Percentiles rank a stretch among this genome's conserved stretches.
Evolutionary conservation across 23 red algal species (phyloP).

Genomic region (Chondrus crispus): DNA sequence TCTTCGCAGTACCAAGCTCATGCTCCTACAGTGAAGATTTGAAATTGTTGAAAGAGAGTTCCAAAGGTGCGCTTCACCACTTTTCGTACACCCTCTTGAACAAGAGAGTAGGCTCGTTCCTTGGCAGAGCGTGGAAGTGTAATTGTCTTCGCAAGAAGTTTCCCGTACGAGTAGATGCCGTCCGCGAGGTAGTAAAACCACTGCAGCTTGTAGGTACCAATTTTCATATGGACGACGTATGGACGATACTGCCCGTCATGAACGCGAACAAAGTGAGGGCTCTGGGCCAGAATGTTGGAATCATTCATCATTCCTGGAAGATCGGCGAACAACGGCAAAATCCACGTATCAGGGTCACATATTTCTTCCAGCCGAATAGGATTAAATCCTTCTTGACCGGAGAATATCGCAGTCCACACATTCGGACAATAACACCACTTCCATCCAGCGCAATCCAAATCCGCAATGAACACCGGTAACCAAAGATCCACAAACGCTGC

Average conservation of each 20-base stretch:
- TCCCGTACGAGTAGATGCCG: neutral
- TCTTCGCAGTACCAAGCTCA: neutral
- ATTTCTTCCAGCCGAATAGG: too few relatives aligned
- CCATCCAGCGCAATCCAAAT: neutral
- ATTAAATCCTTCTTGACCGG: too few relatives aligned
- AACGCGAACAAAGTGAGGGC: neutral
- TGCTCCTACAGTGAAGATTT: neutral
- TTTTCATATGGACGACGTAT: neutral
- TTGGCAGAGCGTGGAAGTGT: neutral
- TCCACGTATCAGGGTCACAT: too few relatives aligned
- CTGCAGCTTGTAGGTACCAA: neutral
- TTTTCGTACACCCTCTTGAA: neutral
- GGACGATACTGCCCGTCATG: neutral
- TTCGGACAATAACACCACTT: neutral
- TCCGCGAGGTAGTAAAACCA: neutral
- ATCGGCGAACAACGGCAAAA: too few relatives aligned
- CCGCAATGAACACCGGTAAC: neutral
- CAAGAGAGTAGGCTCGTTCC: neutral
- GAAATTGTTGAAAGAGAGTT: neutral
- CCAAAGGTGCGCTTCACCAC: neutral
- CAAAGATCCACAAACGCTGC: neutral
- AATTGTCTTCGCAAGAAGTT: neutral
- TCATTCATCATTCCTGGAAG: too few relatives aligned
- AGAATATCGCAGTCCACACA: too few relatives aligned
- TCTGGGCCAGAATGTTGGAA: neutral